Conservation (phyloP, 2,329 filamentous ascomycete species). For the Fusarium acutatum region DNA sequence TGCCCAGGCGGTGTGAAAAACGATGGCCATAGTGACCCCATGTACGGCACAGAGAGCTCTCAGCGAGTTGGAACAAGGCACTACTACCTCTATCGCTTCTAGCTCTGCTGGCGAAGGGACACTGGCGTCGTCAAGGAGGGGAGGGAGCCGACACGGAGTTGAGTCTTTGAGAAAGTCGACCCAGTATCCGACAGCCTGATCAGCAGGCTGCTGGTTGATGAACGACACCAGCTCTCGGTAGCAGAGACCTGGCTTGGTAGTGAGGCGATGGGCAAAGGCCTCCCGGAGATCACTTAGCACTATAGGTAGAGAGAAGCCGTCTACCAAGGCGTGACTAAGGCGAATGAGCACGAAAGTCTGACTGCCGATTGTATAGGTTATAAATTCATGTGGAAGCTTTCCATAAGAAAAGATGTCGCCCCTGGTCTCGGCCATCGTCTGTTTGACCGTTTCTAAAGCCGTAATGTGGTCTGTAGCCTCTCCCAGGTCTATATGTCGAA, state of each 20-base stretch:
- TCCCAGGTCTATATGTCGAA: not conserved
- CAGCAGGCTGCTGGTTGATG: not conserved
- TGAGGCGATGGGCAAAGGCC: not conserved
- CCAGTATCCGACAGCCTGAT: not conserved
- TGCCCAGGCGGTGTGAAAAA: not conserved
- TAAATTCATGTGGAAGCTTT: not conserved
- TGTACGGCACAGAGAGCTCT: not conserved
- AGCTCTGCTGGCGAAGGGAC: not conserved
- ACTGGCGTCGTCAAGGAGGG: not conserved
- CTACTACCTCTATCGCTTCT: not conserved
- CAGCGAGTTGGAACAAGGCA: not conserved
- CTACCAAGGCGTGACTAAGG: not conserved
- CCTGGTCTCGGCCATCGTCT: not conserved
- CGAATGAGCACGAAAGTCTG: not conserved
- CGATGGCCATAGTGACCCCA: not conserved
- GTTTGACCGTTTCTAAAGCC: too few relatives aligned
- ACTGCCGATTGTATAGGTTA: not conserved
- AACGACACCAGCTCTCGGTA: not conserved
- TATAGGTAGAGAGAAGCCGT: not conserved
- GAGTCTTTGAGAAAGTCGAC: not conserved
- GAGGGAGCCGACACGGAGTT: not conserved
- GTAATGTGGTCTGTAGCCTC: too few relatives aligned
- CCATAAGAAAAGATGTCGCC: not conserved
- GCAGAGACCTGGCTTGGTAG: not conserved
- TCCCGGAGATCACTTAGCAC: not conserved